A percentile compares a stretch with the other conserved stretches of the same genome.
Conservation (phyloP, 129 eudicot genomes). For the Escallonia herrerae region DNA sequence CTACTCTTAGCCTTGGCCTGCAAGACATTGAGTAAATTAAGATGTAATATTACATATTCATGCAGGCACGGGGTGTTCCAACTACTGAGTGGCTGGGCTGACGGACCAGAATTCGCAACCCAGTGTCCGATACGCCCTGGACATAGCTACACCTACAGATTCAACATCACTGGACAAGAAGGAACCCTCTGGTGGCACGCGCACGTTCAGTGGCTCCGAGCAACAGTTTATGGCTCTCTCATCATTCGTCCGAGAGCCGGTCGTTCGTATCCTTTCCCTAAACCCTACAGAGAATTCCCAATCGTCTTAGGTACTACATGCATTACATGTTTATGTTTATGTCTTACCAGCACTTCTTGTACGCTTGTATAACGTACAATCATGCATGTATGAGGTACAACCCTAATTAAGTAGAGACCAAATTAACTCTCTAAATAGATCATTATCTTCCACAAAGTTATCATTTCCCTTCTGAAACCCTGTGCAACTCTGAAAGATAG, state of each 20-base stretch:
- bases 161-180: conserved; percentile 60
- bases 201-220: conserved; percentile 63
- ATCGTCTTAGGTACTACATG: conserved; percentile 46
- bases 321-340: no score
- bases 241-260: conserved; percentile 65
- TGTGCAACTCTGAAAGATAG: no score
- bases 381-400: no score
- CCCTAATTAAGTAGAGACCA: no score
- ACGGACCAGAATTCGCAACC: conserved; percentile 67
- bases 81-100: conserved; percentile 53
- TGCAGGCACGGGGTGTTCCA: conserved; percentile 86
- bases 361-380: no score
- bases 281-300: conserved; percentile 58
- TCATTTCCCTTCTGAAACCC: no score
- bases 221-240: conserved; percentile 77
- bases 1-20: neutral
- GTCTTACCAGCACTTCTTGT: no score
- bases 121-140: conserved; percentile 81
- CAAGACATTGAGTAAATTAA: no score
- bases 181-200: conserved; percentile 98
- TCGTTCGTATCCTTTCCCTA: conserved; percentile 49
- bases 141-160: conserved; percentile 57
- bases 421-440: neutral
- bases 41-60: neutral
- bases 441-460: no score